Base-by-base conservation (phyloP, 176 grass and related monocot genomes). In the Zea luxurians region DNA sequence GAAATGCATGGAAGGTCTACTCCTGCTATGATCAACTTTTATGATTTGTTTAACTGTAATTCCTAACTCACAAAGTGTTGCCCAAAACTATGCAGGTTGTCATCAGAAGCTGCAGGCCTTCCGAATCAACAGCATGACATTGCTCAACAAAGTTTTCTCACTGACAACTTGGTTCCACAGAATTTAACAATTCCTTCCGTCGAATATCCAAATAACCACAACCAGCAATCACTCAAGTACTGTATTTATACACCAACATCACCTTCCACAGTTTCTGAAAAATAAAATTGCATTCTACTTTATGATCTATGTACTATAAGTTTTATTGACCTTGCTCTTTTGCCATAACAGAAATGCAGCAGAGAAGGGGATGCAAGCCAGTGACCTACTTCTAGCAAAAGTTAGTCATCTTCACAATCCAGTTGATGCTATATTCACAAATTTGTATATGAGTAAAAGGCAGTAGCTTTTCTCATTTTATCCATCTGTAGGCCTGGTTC, bases 301-400 rank as follows among this genome's bases (percentile, higher is more conserved):
- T 68, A 69, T 13, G 67, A 67, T 82, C 57, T 71, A 61, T 75
- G 10, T 35, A 73, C 6, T 79, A 52, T 38, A 53, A 74, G 20
- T 15, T 37, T 46, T 76, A 63, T 37, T 87, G 75, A 86, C 54
- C 40, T 79, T 15, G 70, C 17, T 73, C 40, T 0, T 38, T 80
- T 76, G 4, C 57, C 48, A 41, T 77, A 71, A 55, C 76, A 93
- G 91, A 85, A 90, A 85, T 78, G 91, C 88, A 69, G 91, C 82
- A 59, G 91, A 93, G 76, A 90, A 83, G 69, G 83, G 85, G 50
- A 80, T 88, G 88, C 88, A 93, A 76, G 85, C 85, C 10, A 85
- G 85, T 78, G 79, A 93, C 42, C 44, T 90, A 55, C 80, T 88
- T 63, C 82, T 93, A 75, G 88, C 91, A 15, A 93, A 93, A 83